Evolutionary conservation across 2,329 filamentous ascomycete genomes (phyloP).

Genomic region (Dothideomycetidae sp.): DNA sequence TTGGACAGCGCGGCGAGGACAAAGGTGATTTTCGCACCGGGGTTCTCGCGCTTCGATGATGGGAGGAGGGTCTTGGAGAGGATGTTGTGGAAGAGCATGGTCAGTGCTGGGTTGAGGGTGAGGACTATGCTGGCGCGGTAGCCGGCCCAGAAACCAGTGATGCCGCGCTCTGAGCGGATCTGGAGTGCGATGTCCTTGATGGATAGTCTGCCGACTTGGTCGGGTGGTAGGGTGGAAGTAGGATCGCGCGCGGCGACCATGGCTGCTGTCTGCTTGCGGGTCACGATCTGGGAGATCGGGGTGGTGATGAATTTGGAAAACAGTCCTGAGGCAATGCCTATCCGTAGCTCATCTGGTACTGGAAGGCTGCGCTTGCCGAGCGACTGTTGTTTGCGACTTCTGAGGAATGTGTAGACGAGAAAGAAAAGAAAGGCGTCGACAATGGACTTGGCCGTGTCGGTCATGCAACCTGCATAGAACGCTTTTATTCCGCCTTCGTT

Average conservation of each 20-base stretch:
- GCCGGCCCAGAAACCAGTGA: conserved; percentile 71
- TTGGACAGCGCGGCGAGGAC: conserved; percentile 65
- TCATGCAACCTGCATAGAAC: conserved; percentile 42
- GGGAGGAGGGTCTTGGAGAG: conserved; percentile 47
- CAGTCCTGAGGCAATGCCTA: conserved; percentile 61
- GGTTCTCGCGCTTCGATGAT: conserved; percentile 36
- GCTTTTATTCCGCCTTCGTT: conserved; percentile 55
- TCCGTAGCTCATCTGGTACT: conserved; percentile 55
- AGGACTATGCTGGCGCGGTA: conserved; percentile 69
- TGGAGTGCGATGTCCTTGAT: conserved; percentile 45
- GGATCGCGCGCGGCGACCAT: conserved; percentile 31
- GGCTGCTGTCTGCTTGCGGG: conserved; percentile 60
- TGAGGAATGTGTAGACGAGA: conserved; percentile 55
- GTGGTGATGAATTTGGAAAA: conserved; percentile 64
- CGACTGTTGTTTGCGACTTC: conserved; percentile 29
- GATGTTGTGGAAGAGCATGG: conserved; percentile 67
- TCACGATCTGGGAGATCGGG: conserved; percentile 69
- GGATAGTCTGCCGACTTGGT: conserved; percentile 20
- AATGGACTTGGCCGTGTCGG: conserved; percentile 33
- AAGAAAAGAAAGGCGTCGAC: conserved; percentile 77
- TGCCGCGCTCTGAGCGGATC: conserved; percentile 55
- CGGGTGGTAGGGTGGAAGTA: conserved; percentile 16
- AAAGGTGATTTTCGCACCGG: conserved; percentile 43
- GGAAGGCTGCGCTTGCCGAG: conserved; percentile 34
- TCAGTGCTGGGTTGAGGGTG: conserved; percentile 74